Evolutionary conservation across 352 stramenopile genomes (phyloP), one percentile per base, ranked within the genome.

Genomic region (Ochromonadaceae sp.): DNA sequence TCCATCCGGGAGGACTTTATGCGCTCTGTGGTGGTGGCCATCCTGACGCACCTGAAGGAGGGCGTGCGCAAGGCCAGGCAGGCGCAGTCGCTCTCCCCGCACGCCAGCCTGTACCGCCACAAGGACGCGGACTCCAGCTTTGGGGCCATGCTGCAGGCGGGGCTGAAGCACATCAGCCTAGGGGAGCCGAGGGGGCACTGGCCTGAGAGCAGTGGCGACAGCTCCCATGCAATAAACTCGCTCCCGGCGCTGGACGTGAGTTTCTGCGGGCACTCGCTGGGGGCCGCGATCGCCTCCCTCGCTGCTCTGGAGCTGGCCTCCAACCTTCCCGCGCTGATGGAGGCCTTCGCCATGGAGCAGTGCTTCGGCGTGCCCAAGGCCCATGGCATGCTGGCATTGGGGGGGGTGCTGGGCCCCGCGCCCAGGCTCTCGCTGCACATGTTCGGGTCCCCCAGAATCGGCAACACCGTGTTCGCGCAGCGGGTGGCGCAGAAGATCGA

Each of bases 1-100:
- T 61, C 52, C 9, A 43, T 61, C 30, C 10, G 52, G 20, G 52
- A 61, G 7, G 9, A 61, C 22, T 61, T 56, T 30, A n/a, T n/a
- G n/a, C n/a, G n/a, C n/a, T n/a, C n/a, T n/a, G n/a, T n/a, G n/a
- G n/a, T n/a, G n/a, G n/a, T n/a, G n/a, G n/a, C n/a, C n/a, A n/a
- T n/a, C n/a, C n/a, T n/a, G n/a, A n/a, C n/a, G n/a, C n/a, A n/a
- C n/a, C n/a, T n/a, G n/a, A n/a, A n/a, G n/a, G n/a, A n/a, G n/a
- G n/a, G n/a, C n/a, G n/a, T n/a, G n/a, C n/a, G n/a, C n/a, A n/a
- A 12, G 34, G 34, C 5, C 34, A 20, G 34, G 34, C 20, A 20
- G 25, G 5, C 31, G 28, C 12, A 59, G 14, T 43, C 22, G 10
- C 5, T 10, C 43, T 40, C 26, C 15, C 7, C 28, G 49, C 14